Evolutionary conservation across 192 early-diverging fungal genomes (phyloP).

Genomic region (Linnemannia elongata): DNA sequence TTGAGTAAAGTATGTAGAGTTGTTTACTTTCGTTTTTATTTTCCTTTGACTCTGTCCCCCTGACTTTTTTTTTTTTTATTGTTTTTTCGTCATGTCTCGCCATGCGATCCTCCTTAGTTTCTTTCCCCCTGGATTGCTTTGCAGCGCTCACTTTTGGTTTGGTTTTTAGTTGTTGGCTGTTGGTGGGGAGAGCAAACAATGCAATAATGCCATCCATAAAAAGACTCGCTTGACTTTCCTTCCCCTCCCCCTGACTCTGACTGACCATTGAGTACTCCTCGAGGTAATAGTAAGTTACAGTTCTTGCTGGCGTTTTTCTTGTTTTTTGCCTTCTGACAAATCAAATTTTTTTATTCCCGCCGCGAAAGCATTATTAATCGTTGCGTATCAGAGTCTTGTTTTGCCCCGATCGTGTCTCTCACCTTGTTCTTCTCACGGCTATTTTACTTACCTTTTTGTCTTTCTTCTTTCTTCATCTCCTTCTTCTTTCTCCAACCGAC

Average conservation of each 20-base stretch:
- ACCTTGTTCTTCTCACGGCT: background rate
- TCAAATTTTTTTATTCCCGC: background rate
- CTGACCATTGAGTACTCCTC: background rate
- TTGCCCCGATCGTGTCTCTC: slow-evolving; percentile 2
- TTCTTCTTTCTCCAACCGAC: slow-evolving; percentile 1
- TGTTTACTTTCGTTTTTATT: background rate
- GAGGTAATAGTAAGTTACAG: background rate
- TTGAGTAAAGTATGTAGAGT: background rate
- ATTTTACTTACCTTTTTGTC: background rate
- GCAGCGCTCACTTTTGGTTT: background rate
- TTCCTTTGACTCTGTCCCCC: background rate
- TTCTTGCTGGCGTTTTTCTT: background rate
- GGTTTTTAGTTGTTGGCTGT: no score
- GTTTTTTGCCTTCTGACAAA: background rate
- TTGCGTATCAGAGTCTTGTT: background rate
- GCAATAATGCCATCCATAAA: background rate
- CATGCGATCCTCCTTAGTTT: background rate
- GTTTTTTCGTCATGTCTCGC: background rate
- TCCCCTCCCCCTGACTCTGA: background rate
- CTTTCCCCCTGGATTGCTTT: background rate
- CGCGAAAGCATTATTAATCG: slow-evolving; percentile 8
- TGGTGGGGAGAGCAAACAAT: background rate
- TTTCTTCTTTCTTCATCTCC: slow-evolving; percentile 1
- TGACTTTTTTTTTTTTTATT: background rate
- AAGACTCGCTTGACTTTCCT: background rate